A percentile compares a stretch with the other conserved stretches of the same genome.
Conservation (phyloP, 2,329 filamentous ascomycete species). For the Cytospora piceicola region DNA sequence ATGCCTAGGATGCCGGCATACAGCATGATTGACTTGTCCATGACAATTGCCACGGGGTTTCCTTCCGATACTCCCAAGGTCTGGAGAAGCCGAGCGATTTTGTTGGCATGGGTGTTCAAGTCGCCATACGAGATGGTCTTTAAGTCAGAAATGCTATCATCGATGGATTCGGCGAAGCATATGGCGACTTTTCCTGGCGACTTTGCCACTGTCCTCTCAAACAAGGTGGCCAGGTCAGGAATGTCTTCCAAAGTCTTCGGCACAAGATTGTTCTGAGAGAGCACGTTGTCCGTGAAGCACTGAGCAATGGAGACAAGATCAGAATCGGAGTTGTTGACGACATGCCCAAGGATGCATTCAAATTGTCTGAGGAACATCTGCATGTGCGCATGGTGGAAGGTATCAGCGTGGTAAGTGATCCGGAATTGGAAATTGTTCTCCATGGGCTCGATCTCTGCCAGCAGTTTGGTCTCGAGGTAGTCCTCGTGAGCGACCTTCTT, state of each 20-base stretch:
- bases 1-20: slow-evolving; percentile 77
- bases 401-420: slow-evolving; percentile 51
- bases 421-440: slow-evolving; percentile 47
- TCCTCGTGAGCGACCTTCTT: slow-evolving; percentile 66
- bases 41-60: slow-evolving; percentile 70
- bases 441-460: slow-evolving; percentile 75
- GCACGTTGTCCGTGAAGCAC: slow-evolving; percentile 38
- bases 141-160: slow-evolving; percentile 40
- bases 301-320: slow-evolving; percentile 34
- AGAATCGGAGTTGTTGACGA: slow-evolving; percentile 36
- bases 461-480: slow-evolving; percentile 73
- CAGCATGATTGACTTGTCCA: slow-evolving; percentile 75
- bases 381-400: slow-evolving; percentile 60
- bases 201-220: slow-evolving; percentile 56
- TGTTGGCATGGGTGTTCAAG: slow-evolving; percentile 68
- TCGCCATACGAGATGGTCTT: slow-evolving; percentile 63
- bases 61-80: slow-evolving; percentile 52
- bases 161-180: slow-evolving; percentile 60
- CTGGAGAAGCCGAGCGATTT: slow-evolving; percentile 61
- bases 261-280: slow-evolving; percentile 55
- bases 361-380: slow-evolving; percentile 64
- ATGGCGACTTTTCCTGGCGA: slow-evolving; percentile 64
- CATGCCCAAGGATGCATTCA: slow-evolving; percentile 49
- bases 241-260: slow-evolving; percentile 41
- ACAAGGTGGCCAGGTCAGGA: slow-evolving; percentile 53